Percentiles rank a stretch among this genome's conserved stretches.
Evolutionary conservation across 331 rosid species (phyloP).

Genomic region (Malus hybrid): DNA sequence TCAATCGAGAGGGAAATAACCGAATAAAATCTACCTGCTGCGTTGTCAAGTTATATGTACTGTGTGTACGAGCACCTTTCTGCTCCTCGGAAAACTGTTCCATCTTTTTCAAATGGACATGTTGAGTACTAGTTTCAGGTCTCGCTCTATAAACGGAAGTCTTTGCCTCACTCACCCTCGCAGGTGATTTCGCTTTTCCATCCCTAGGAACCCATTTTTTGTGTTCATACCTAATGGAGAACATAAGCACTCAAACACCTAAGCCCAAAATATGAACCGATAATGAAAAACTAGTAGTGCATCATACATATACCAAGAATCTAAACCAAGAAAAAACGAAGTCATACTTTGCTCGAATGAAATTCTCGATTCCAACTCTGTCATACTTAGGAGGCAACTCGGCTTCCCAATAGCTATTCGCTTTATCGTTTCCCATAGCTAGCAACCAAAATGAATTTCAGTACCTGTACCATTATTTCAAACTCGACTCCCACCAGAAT

Average conservation of each 20-base stretch:
- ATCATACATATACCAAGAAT: not conserved
- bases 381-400: constrained; percentile 15
- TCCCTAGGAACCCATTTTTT: constrained; percentile 17
- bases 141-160: not conserved
- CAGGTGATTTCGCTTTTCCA: constrained; percentile 1
- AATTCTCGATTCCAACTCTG: constrained; percentile 17
- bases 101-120: not conserved
- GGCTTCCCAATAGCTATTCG: constrained; percentile 20
- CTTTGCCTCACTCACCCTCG: not conserved
- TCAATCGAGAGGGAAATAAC: not conserved
- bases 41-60: not conserved
- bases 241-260: constrained; percentile 4
- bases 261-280: constrained; percentile 6
- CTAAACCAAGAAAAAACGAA: not conserved
- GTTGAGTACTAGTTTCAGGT: not conserved
- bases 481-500: not conserved
- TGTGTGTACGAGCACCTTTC: not conserved
- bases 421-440: constrained; percentile 12
- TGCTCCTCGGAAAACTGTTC: not conserved
- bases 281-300: not conserved
- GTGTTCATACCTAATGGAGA: constrained; percentile 13
- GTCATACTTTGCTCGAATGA: constrained; percentile 19
- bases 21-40: constrained; percentile 1
- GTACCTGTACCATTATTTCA: not conserved
- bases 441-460: constrained; percentile 1